These are phyloP conservation scores for Austroboletus festivus DNA, from an alignment of 768 basidiomycete genomes.

Conservation along the genomic window DNA sequence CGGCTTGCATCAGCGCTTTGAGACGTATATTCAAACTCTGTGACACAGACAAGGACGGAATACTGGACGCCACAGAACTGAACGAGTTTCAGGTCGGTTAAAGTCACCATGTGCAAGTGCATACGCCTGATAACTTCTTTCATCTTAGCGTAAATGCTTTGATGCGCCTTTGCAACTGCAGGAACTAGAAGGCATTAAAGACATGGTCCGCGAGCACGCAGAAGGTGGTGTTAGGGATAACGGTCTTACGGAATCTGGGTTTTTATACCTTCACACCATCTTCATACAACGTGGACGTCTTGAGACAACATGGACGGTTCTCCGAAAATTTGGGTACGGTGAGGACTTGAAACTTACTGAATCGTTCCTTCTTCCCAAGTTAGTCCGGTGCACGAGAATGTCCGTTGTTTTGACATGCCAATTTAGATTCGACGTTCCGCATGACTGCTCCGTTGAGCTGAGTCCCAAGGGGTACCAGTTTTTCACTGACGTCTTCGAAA, in stretches of 20 bases:
- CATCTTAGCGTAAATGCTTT: slow-evolving; percentile 84
- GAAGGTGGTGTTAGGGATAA: slow-evolving; percentile 70
- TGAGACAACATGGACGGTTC: slow-evolving; percentile 97
- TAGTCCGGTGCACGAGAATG: slow-evolving; percentile 27
- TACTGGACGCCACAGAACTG: slow-evolving; percentile 85
- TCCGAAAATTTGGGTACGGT: slow-evolving; percentile 93
- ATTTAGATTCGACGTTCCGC: slow-evolving; percentile 84
- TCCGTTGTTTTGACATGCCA: slow-evolving; percentile 11
- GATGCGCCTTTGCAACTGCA: slow-evolving; percentile 87
- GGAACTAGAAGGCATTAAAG: slow-evolving; percentile 95
- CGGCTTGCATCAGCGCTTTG: slow-evolving; percentile 83
- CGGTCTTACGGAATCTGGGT: slow-evolving; percentile 89
- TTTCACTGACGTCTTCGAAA: slow-evolving; percentile 94
- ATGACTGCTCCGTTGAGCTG: slow-evolving; percentile 93
- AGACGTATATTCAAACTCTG: slow-evolving; percentile 95
- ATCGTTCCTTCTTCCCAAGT: slow-evolving; percentile 87
- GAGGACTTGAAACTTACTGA: slow-evolving; percentile 91
- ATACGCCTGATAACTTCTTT: not conserved
- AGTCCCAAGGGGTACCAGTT: slow-evolving; percentile 95
- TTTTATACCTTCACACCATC: slow-evolving; percentile 90
- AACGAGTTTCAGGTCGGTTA: slow-evolving; percentile 88
- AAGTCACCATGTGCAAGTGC: not conserved
- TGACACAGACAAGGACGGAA: slow-evolving; percentile 90
- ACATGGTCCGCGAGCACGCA: slow-evolving; percentile 80
- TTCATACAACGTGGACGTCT: slow-evolving; percentile 95